Evolutionary conservation across 2,329 filamentous ascomycete genomes (phyloP).

Genomic region (Epicoccum nigrum): DNA sequence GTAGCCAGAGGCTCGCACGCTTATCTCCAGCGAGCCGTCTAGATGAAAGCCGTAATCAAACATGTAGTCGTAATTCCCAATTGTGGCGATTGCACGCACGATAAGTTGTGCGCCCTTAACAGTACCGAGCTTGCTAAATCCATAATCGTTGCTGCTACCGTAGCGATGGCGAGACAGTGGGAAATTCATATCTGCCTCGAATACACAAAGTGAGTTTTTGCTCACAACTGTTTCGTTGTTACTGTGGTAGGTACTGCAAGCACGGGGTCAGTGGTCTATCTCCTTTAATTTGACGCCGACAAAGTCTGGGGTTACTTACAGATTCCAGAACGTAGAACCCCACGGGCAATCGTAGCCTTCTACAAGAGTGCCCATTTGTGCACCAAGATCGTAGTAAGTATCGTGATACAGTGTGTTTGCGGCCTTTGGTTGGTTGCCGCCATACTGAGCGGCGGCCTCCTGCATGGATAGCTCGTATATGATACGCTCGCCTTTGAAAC

Average conservation of each 20-base stretch:
- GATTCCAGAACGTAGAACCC: constrained; percentile 59
- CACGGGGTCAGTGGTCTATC: neutral
- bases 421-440: constrained; percentile 52
- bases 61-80: constrained; percentile 54
- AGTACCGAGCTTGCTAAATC: constrained; percentile 30
- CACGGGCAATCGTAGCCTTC: constrained; percentile 60
- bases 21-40: constrained; percentile 45
- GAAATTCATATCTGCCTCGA: constrained; percentile 39
- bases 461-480: constrained; percentile 64
- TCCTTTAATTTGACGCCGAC: neutral
- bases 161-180: constrained; percentile 44
- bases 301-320: constrained; percentile 5
- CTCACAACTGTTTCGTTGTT: constrained; percentile 55
- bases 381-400: constrained; percentile 56
- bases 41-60: constrained; percentile 39
- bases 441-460: constrained; percentile 62
- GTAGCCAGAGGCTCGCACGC: constrained; percentile 41
- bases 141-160: constrained; percentile 25
- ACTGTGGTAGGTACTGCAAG: constrained; percentile 46
- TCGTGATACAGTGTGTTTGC: constrained; percentile 57
- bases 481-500: constrained; percentile 60
- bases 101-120: constrained; percentile 45
- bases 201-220: constrained; percentile 58
- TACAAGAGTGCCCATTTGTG: constrained; percentile 51
- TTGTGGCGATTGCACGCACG: constrained; percentile 49